A percentile compares a stretch with the other conserved stretches of the same genome.
These are phyloP conservation scores for Fusarium xyrophilum DNA, from an alignment of 2,329 filamentous ascomycete species.

Conservation along the genomic window DNA sequence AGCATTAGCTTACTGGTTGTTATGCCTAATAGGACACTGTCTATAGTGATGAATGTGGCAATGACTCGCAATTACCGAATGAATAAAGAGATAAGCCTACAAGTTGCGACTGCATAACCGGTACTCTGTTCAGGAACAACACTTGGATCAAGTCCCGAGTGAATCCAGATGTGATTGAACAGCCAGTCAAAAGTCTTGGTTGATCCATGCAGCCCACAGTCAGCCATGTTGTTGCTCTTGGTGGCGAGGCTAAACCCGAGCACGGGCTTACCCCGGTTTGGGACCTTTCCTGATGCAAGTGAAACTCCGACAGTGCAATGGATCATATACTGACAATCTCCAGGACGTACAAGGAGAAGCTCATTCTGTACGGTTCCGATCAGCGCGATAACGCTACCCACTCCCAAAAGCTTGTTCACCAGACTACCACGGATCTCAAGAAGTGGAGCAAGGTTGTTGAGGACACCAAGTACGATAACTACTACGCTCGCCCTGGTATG, in stretches of 20 bases:
- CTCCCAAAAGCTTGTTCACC: conserved; percentile 74
- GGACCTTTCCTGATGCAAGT: conserved; percentile 68
- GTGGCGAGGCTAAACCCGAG: conserved; percentile 66
- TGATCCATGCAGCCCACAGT: neutral
- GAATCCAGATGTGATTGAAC: neutral
- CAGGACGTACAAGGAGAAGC: conserved; percentile 61
- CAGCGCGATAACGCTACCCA: conserved; percentile 66
- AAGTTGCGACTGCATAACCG: accelerated
- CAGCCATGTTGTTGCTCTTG: too few species aligned
- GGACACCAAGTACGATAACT: conserved; percentile 68
- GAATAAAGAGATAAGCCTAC: neutral
- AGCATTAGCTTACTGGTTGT: accelerated
- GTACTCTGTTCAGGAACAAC: neutral
- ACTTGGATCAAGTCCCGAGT: neutral
- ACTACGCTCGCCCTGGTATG: conserved; percentile 73
- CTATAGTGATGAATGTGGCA: accelerated
- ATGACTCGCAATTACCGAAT: accelerated
- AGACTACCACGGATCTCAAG: conserved; percentile 64
- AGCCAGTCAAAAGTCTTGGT: neutral
- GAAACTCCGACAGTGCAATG: neutral
- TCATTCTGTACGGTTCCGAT: conserved; percentile 75
- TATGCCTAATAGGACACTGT: accelerated
- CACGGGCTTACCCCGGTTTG: conserved; percentile 74
- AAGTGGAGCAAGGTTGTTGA: conserved; percentile 64
- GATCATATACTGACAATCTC: neutral